phyloP scores from a whole-genome alignment of 345 rosid genomes.

The Linum lewisii region DNA sequence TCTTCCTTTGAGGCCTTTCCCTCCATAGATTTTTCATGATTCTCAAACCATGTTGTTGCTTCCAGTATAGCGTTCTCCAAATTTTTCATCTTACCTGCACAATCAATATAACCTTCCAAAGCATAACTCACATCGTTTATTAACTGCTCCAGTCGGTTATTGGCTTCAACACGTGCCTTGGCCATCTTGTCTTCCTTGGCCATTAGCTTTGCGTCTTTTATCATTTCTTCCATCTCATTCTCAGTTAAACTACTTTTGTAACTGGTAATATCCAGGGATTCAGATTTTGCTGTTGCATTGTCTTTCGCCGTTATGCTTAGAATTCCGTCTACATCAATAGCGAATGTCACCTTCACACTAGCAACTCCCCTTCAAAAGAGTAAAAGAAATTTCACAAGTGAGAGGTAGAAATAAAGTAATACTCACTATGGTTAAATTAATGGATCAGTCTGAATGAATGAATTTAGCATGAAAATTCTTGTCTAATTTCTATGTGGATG shows the following conservation, averaged over 20 bases:
- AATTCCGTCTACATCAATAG: conserved; percentile 41
- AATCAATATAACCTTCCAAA: conserved; percentile 28
- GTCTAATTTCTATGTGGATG: too few species aligned
- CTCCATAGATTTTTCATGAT: conserved; percentile 39
- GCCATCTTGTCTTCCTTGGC: conserved; percentile 40
- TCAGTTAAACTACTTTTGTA: conserved; percentile 40
- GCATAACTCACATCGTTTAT: conserved; percentile 40
- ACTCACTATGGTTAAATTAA: too few species aligned
- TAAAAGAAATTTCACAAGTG: too few species aligned
- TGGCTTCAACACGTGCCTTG: conserved; percentile 41
- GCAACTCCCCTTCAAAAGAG: conserved; percentile 37
- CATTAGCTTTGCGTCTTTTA: conserved; percentile 44
- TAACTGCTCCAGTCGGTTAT: conserved; percentile 49
- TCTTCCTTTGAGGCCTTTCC: conserved; percentile 50
- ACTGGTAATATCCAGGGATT: conserved; percentile 39
- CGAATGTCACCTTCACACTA: conserved; percentile 41
- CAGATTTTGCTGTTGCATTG: conserved; percentile 36
- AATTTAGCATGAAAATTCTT: too few species aligned
- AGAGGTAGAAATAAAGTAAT: too few species aligned
- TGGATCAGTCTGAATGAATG: too few species aligned
- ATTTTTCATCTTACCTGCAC: conserved; percentile 33
- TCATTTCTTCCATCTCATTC: conserved; percentile 49
- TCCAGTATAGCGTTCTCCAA: conserved; percentile 32
- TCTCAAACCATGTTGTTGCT: conserved; percentile 46
- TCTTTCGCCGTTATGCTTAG: conserved; percentile 45